Evolutionary conservation across 441 rosid genomes (phyloP), one percentile per base, ranked within the genome.

Genomic region (Arabidopsis hybrid): DNA sequence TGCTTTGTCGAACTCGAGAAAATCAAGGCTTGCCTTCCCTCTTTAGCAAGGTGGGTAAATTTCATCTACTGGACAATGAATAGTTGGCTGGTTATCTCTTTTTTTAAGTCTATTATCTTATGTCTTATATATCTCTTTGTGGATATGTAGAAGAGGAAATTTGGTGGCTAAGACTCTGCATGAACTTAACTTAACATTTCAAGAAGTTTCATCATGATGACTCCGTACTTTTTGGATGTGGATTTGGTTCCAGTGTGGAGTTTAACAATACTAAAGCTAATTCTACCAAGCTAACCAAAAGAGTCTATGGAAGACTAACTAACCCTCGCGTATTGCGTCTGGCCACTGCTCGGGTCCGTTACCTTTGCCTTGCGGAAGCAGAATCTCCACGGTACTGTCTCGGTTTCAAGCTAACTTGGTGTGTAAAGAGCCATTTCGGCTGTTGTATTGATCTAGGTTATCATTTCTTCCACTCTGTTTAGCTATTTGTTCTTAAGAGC

Each of bases 1-100:
- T 93, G 98, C 83, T 91, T 85, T 70, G 72, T 89, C 55, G 99
- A 95, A 84, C 88, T 95, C 31, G 98, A 95, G 81, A 91, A 90
- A 79, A 89, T 91, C 73, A 95, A 95, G 74, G 78, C 74, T 53
- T 80, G 88, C 66, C 79, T 95, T 81, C 90, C 92, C 42, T 56
- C 80, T 18, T 79, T 95, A 18, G 81, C 82, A 32, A 87, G 97
- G 98, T 93, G 65, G 67, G 71, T 78, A 5, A 29, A n/a, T 18
- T 7, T 63, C 2, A 35, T 42, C 42, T 46, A 32, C 5, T 39
- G 45, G 40, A 63, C 11, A 45, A 36, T 16, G 26, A 16, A 57
- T 52, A 58, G 43, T 8, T 26, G 9, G 31, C 57, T 21, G 17
- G 21, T 38, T 50, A 34, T 57, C 16, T 14, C 0, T 43, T 2